Conservation (phyloP, 139 green algal species). For the Tetratostichococcus sp. region DNA sequence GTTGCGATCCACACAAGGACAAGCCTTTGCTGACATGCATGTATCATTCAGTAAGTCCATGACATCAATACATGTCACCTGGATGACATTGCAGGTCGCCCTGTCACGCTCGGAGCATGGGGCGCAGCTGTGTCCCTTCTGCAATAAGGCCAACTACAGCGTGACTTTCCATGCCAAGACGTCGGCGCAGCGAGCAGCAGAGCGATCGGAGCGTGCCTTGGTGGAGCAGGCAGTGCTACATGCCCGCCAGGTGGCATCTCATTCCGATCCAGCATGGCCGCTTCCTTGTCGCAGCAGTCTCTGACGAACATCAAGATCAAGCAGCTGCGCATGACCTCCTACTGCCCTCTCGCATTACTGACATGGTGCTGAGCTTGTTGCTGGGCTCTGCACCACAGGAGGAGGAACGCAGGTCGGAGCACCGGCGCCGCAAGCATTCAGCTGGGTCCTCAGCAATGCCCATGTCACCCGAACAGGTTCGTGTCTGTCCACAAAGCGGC, state of each 20-base stretch:
- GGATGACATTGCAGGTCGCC: background rate
- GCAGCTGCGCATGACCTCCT: too few relatives aligned
- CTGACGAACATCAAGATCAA: too few relatives aligned
- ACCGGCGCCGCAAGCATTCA: background rate
- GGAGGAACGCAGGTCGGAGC: background rate
- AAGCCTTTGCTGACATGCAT: too few relatives aligned
- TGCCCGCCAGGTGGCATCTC: background rate
- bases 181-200: background rate
- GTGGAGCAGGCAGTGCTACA: background rate
- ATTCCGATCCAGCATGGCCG: too few relatives aligned
- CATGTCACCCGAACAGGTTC: background rate
- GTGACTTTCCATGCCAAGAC: background rate
- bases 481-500: too few relatives aligned
- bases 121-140: slow-evolving; percentile 6
- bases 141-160: slow-evolving; percentile 9
- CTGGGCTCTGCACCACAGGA: too few relatives aligned
- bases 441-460: background rate
- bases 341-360: too few relatives aligned
- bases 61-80: background rate
- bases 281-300: too few relatives aligned
- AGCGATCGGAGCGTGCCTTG: background rate
- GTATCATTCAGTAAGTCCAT: background rate
- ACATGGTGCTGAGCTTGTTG: too few relatives aligned
- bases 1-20: too few relatives aligned
- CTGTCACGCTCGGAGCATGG: background rate